Evolutionary conservation across 108 stramenopile species (phyloP), one percentile per base, ranked within the genome.

Genomic region (Conticribra guillardii): DNA sequence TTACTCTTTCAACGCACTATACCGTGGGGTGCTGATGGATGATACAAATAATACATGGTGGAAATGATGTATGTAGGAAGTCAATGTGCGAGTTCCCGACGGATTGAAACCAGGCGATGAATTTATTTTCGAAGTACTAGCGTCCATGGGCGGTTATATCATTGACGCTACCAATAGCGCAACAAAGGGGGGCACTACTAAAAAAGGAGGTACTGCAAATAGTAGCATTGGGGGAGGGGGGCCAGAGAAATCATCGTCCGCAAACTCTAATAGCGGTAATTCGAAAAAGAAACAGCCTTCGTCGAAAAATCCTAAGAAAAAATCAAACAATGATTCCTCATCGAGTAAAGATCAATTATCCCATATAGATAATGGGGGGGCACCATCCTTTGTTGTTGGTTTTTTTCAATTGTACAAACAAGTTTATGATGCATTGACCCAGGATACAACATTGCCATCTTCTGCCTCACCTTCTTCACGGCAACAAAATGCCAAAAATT

Each of bases 51-150:
- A n/a, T n/a, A n/a, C n/a, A n/a, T n/a, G n/a, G n/a, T n/a, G n/a
- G n/a, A n/a, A n/a, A n/a, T n/a, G n/a, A n/a, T n/a, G n/a, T n/a
- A n/a, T n/a, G n/a, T n/a, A 74, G 19, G 82, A 82, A 58, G 85
- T 82, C 4, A 78, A 80, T 50, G 85, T 84, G 0, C 69, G 75
- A 49, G 62, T 89, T 24, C 88, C 88, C 2, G 74, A 69, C 11
- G 86, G 83, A 0, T 18, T 82, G 18, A 57, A 60, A 15, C 55
- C 79, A 4, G 89, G 89, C 7, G 83, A 87, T 55, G 77, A 84
- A 18, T 88, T 90, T 47, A 67, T 86, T 33, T 81, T 88, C 56
- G 89, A 90, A 41, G 54, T 85, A n/a, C 33, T 72, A 1, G 53
- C 82, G 11, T 18, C 52, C 24, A n/a, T n/a, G n/a, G n/a, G n/a